These are phyloP conservation scores for Microstroma glucosiphilum DNA, from an alignment of 1,284 basidiomycete species.

Conservation along the genomic window DNA sequence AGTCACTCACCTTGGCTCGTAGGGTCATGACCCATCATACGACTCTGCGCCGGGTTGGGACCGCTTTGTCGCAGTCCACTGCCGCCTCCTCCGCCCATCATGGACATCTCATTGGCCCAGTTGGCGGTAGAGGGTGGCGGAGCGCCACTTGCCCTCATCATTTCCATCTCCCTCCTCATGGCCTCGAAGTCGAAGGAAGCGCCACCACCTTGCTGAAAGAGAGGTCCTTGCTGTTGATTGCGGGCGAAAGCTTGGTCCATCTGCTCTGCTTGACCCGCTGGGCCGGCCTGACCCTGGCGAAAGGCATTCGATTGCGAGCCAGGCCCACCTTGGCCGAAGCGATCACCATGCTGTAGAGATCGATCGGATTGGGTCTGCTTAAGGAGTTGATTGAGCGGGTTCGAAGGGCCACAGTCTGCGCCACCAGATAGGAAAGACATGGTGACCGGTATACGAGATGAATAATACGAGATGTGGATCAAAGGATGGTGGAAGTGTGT, in stretches of 20 bases:
- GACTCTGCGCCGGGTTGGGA: conserved; percentile 1
- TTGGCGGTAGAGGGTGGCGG: conserved; percentile 13
- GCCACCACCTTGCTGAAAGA: conserved; percentile 10
- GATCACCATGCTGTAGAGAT: conserved; percentile 62
- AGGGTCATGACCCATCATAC: not conserved
- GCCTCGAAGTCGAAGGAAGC: conserved; percentile 32
- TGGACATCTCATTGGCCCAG: conserved; percentile 42
- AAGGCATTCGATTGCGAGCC: conserved; percentile 25
- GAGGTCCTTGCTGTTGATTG: conserved; percentile 23
- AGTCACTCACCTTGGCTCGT: not conserved
- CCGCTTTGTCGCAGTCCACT: conserved; percentile 5
- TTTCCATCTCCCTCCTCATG: conserved; percentile 30
- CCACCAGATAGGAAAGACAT: conserved; percentile 69
- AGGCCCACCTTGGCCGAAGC: conserved; percentile 22
- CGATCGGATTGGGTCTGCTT: conserved; percentile 87
- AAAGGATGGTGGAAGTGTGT: not conserved
- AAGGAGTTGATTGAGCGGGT: conserved; percentile 80
- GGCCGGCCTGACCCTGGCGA: conserved; percentile 18
- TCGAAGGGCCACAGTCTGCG: conserved; percentile 77
- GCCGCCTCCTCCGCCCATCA: not conserved
- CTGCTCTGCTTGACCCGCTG: conserved; percentile 13
- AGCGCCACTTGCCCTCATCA: conserved; percentile 27
- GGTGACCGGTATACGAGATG: conserved; percentile 21
- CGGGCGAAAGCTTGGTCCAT: conserved; percentile 43
- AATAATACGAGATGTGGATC: not conserved